Evolutionary conservation across 2,329 filamentous ascomycete genomes (phyloP).

Genomic region (Penicillium sp.): DNA sequence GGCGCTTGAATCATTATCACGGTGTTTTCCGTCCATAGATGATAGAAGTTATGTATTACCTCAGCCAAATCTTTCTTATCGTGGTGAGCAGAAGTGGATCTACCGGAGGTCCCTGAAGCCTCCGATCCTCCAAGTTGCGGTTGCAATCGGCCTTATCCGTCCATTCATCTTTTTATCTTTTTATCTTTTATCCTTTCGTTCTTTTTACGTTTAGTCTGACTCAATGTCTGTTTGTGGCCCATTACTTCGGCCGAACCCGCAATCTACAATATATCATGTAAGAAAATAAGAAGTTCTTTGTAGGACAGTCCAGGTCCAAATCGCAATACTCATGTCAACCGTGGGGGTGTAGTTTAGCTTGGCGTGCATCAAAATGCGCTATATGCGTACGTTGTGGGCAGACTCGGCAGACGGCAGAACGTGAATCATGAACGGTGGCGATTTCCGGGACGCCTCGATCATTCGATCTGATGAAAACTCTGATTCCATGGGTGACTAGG

Average conservation of each 20-base stretch:
- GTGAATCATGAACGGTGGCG: background rate
- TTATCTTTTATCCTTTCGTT: too few species aligned
- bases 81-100: slow-evolving; percentile 1
- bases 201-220: too few species aligned
- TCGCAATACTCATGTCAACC: background rate
- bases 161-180: background rate
- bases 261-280: too few species aligned
- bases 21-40: background rate
- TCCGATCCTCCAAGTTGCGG: background rate
- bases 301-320: background rate
- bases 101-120: background rate
- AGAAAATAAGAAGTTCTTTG: too few species aligned
- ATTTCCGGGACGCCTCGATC: background rate
- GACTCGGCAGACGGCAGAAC: background rate
- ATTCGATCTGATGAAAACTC: background rate
- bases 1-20: too few species aligned
- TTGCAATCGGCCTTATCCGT: background rate
- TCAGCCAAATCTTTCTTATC: background rate
- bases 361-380: slow-evolving; percentile 1
- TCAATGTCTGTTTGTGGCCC: too few species aligned
- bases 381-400: background rate
- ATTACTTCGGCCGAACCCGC: background rate
- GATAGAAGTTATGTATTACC: background rate
- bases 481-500: background rate
- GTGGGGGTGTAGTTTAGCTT: background rate